Percentiles rank a stretch among this genome's conserved stretches.
Evolutionary conservation across 2,329 filamentous ascomycete species (phyloP).

Genomic region (Fonsecaea multimorphosa): DNA sequence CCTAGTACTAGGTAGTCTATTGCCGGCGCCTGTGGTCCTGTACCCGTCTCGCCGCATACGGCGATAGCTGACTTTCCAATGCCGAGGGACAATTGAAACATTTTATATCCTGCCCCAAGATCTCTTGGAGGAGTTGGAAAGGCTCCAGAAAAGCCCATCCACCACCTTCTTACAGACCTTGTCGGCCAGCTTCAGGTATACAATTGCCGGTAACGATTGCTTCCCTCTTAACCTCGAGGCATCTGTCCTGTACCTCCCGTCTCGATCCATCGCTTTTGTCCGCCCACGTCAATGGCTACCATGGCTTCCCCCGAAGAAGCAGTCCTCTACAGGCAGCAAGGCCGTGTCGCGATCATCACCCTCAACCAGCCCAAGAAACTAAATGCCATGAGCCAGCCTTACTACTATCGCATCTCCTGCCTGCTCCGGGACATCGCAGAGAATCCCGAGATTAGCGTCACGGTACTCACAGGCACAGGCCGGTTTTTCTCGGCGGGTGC

Average conservation of each 20-base stretch:
- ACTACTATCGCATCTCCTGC: constrained; percentile 79
- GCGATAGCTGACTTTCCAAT: constrained; percentile 6
- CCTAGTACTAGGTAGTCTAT: constrained; percentile 7
- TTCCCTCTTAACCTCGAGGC: neutral
- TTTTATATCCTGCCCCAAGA: constrained; percentile 11
- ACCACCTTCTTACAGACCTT: neutral
- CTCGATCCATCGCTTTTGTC: neutral
- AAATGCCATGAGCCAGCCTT: constrained; percentile 74
- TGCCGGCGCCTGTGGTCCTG: neutral
- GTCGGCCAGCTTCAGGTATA: neutral
- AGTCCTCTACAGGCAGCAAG: constrained; percentile 67
- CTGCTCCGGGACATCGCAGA: constrained; percentile 77
- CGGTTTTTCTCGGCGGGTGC: constrained; percentile 86
- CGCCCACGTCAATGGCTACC: constrained; percentile 7
- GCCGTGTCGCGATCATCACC: constrained; percentile 80
- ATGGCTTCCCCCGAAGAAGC: constrained; percentile 47
- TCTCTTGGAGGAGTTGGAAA: neutral
- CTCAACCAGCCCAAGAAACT: constrained; percentile 86
- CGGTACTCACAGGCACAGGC: constrained; percentile 81
- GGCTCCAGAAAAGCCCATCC: neutral
- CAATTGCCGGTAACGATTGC: neutral
- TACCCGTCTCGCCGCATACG: neutral
- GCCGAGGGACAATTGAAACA: constrained; percentile 13
- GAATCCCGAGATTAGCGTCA: constrained; percentile 81
- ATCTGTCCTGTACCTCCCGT: neutral